Conservation (phyloP, 2,329 filamentous ascomycete genomes). For the Ambrosiella beaveri region DNA sequence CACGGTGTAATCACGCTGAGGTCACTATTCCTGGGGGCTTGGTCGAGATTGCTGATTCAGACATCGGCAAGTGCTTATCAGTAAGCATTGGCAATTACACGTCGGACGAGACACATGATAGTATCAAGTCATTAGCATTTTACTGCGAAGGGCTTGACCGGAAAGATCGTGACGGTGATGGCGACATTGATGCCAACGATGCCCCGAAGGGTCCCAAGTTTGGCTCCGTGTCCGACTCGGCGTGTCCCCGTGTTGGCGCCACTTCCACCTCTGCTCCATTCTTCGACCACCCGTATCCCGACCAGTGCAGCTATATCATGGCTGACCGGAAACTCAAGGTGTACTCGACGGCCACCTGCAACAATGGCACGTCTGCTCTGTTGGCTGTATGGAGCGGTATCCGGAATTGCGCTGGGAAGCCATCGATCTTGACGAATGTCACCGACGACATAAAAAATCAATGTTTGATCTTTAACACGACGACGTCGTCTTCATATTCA, state of each 20-base stretch:
- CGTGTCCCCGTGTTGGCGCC: slow-evolving; percentile 9
- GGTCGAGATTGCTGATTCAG: slow-evolving; percentile 10
- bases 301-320: slow-evolving; percentile 13
- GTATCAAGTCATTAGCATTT: slow-evolving; percentile 11
- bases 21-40: slow-evolving; percentile 12
- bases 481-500: slow-evolving; percentile 9
- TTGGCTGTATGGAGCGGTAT: slow-evolving; percentile 31
- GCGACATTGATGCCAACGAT: slow-evolving; percentile 7
- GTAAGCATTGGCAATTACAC: slow-evolving; percentile 6
- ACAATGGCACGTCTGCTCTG: slow-evolving; percentile 15
- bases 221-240: slow-evolving; percentile 12
- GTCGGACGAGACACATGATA: slow-evolving; percentile 8
- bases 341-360: slow-evolving; percentile 10
- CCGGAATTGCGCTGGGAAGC: slow-evolving; percentile 51
- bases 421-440: slow-evolving; percentile 46
- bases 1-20: slow-evolving; percentile 12
- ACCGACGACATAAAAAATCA: slow-evolving; percentile 15
- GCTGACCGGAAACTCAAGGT: slow-evolving; percentile 12
- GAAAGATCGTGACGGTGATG: slow-evolving; percentile 8
- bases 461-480: slow-evolving; percentile 13
- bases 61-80: slow-evolving; percentile 9
- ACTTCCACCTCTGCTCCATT: slow-evolving; percentile 5
- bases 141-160: slow-evolving; percentile 12
- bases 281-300: slow-evolving; percentile 12
- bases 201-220: slow-evolving; percentile 8